These are phyloP conservation scores for Austroboletus eburneus DNA, from an alignment of 768 basidiomycete species.

Conservation along the genomic window DNA sequence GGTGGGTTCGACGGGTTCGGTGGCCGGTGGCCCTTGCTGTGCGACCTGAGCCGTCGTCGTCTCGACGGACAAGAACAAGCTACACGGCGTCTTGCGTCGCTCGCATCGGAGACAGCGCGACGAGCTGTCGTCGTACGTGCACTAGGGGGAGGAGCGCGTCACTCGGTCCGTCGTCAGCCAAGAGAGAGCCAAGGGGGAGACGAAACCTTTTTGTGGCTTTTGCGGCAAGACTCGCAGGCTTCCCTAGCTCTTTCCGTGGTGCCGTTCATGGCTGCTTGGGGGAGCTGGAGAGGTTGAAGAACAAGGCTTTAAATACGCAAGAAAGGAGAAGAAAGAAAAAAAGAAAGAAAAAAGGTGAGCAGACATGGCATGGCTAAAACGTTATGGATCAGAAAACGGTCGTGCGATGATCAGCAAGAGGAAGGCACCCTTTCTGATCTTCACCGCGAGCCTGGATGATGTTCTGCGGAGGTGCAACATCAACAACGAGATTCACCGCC, in stretches of 20 bases:
- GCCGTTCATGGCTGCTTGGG: constrained; percentile 16
- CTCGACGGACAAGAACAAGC: constrained; percentile 12
- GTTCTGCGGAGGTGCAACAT: not conserved
- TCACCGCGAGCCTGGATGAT: constrained; percentile 4
- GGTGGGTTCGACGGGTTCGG: not conserved
- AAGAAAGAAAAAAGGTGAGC: not conserved
- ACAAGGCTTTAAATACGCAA: constrained; percentile 21
- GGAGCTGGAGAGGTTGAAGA: too few species aligned
- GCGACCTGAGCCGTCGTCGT: not conserved
- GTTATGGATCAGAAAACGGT: constrained; percentile 10
- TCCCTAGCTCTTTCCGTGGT: constrained; percentile 21
- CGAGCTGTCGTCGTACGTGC: constrained; percentile 14
- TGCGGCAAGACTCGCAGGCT: constrained; percentile 23
- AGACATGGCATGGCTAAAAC: constrained; percentile 5
- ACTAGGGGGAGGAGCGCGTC: constrained; percentile 7
- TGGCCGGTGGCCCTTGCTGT: constrained; percentile 6
- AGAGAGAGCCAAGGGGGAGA: not conserved
- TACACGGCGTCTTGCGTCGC: constrained; percentile 9
- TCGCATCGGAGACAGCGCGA: constrained; percentile 16
- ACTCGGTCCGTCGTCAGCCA: not conserved
- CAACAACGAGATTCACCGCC: not conserved
- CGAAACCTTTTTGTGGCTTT: constrained; percentile 24
- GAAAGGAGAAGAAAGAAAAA: constrained; percentile 4
- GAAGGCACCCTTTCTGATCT: constrained; percentile 14
- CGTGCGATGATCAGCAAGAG: constrained; percentile 8